Conservation (phyloP, 2,329 filamentous ascomycete species). For the Lachnellula cervina region DNA sequence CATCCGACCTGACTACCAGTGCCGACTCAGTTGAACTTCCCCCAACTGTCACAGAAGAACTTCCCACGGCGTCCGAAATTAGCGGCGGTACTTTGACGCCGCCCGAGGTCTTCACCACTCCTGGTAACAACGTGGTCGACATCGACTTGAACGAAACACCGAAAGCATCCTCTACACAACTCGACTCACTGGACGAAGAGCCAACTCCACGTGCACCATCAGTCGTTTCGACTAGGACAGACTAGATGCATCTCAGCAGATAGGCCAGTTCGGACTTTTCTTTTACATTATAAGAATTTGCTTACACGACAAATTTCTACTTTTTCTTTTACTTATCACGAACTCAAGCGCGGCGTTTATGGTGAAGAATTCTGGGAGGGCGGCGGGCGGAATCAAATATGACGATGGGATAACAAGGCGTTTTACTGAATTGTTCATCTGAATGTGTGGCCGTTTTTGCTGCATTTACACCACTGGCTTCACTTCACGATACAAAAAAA, state of each 20-base stretch:
- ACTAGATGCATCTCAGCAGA: constrained; percentile 10
- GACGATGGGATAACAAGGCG: not conserved
- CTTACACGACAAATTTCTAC: not conserved
- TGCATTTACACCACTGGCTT: constrained; percentile 3
- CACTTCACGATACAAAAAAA: constrained; percentile 5
- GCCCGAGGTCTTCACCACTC: constrained; percentile 23
- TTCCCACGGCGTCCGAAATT: constrained; percentile 22
- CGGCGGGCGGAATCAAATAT: not conserved
- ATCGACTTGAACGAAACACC: constrained; percentile 29
- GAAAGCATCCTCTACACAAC: constrained; percentile 16
- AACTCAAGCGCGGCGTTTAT: constrained; percentile 10
- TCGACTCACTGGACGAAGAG: constrained; percentile 23
- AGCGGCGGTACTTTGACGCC: constrained; percentile 25
- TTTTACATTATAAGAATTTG: not conserved
- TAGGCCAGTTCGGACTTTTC: not conserved
- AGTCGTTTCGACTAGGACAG: constrained; percentile 11
- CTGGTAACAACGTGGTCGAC: constrained; percentile 15
- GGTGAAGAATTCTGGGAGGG: not conserved
- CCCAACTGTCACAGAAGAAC: constrained; percentile 27
- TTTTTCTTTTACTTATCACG: constrained; percentile 2
- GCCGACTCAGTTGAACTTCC: constrained; percentile 24
- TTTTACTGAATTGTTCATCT: not conserved
- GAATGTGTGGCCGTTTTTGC: not conserved
- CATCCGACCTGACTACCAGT: constrained; percentile 22
- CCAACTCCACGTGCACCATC: constrained; percentile 27